Base-by-base conservation (phyloP, 768 basidiomycete genomes). In the Neoboletus brunneissimus region DNA sequence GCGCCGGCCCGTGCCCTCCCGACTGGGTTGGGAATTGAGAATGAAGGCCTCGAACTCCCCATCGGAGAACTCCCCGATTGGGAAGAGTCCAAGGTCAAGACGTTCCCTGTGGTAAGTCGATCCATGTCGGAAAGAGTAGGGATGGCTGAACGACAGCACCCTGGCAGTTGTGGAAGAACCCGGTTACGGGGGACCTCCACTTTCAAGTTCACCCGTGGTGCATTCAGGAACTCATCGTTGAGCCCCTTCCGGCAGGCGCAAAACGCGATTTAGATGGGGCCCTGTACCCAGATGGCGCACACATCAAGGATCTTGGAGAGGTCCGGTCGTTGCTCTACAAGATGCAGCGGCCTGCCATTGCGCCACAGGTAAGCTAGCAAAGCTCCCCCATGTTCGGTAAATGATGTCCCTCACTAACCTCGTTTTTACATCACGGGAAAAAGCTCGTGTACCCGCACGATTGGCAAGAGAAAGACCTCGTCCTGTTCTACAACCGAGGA, bases 301-400 rank as follows among this genome's bases (percentile, higher is more conserved):
- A 85, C 64, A 65, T 97, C 65, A 88, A 76, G 22, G 84, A 94
- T 66, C 77, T 96, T 23, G 79, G 80, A 53, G 75, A 84, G 54
- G 89, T 91, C n/a, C 81, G 94, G 5, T 83, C 79, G 10, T 67
- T 94, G 25, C 69, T 95, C 37, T 94, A 97, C 76, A 81, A 79
- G 74, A 89, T 96, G 82, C 93, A 95, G 68, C 76, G 94, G 12
- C 94, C 94, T 5, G 93, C 85, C n/a, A 97, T 97, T 58, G 85
- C 91, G 1, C 94, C 94, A 16, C 69, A 73, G 54, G 88, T 88
- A 59, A 57, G 68, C 37, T 22, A 6, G 29, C 25, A 32, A 22
- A 47, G 32, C 15, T 42, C 31, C 5, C 27, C 15, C 40, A 34
- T 25, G 40, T 49, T 25, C 29, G 35, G 51, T 35, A 32, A 38